These are phyloP conservation scores for Phytopythium chamaehyphon DNA, from an alignment of 352 stramenopile genomes.

Conservation along the genomic window DNA sequence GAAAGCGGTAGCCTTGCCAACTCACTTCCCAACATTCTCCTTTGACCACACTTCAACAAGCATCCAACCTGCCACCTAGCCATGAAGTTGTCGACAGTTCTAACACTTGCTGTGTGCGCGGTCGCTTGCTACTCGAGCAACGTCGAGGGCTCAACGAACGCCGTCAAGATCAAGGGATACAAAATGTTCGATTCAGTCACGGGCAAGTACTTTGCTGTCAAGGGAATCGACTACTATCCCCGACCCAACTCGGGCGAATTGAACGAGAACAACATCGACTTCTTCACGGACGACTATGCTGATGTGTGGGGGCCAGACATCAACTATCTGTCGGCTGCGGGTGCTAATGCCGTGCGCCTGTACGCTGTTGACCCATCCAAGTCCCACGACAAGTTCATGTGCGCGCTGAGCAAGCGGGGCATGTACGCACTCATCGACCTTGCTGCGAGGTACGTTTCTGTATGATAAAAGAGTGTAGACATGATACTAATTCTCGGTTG, in stretches of 20 bases:
- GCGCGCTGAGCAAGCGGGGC: conserved; percentile 55
- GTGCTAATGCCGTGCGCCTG: conserved; percentile 75
- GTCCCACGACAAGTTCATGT: conserved; percentile 88
- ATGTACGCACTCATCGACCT: conserved; percentile 81
- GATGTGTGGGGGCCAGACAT: conserved; percentile 71
- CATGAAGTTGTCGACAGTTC: too few relatives aligned
- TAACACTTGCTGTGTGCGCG: too few relatives aligned
- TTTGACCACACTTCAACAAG: too few relatives aligned
- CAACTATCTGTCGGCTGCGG: conserved; percentile 44
- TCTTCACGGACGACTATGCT: conserved; percentile 77
- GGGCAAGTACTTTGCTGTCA: conserved; percentile 49
- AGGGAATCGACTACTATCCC: conserved; percentile 76
- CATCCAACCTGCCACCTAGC: too few relatives aligned
- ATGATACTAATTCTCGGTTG: too few relatives aligned
- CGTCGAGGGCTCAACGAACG: conserved; percentile 24
- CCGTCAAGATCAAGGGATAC: conserved; percentile 43
- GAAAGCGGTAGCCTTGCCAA: too few relatives aligned
- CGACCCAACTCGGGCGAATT: conserved; percentile 61
- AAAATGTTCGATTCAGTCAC: conserved; percentile 70
- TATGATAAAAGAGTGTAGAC: too few relatives aligned
- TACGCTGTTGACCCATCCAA: conserved; percentile 81
- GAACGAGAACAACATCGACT: conserved; percentile 73
- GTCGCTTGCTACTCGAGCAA: neutral
- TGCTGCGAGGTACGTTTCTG: conserved; percentile 11
- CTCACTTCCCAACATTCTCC: too few relatives aligned